Conservation (phyloP, 2,329 filamentous ascomycete species). For the Colletotrichum sp. region DNA sequence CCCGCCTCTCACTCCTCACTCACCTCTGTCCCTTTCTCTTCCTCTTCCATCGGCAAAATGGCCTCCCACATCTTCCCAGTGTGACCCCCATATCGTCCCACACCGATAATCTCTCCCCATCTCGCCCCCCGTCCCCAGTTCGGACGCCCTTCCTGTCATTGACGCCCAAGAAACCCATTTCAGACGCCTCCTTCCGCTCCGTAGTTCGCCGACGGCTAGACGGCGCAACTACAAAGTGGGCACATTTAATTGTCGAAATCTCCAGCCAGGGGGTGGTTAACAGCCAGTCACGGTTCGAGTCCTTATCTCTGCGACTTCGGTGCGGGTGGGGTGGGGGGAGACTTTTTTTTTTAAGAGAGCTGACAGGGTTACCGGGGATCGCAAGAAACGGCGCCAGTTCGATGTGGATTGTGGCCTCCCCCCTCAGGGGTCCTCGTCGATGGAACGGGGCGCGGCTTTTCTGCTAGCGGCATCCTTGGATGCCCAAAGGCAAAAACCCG, state of each 20-base stretch:
- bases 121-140: not conserved
- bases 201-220: not conserved
- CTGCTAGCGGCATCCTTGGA: not conserved
- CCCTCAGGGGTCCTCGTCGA: not conserved
- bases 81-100: not conserved
- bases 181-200: not conserved
- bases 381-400: not conserved
- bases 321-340: not conserved
- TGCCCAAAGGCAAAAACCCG: not conserved
- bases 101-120: not conserved
- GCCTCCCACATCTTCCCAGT: not conserved
- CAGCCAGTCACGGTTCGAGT: not conserved
- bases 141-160: not conserved
- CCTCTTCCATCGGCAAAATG: not conserved
- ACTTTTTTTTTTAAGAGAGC: not conserved
- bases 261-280: not conserved
- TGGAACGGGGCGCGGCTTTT: not conserved
- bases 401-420: not conserved
- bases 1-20: not conserved
- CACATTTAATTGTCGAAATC: not conserved
- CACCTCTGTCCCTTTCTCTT: not conserved
- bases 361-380: not conserved
- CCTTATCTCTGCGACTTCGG: conserved; percentile 18
- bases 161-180: not conserved
- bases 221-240: conserved; percentile 10